phyloP scores from a whole-genome alignment of 495 filamentous ascomycete genomes.

The Penicillium atrosanguineum region DNA sequence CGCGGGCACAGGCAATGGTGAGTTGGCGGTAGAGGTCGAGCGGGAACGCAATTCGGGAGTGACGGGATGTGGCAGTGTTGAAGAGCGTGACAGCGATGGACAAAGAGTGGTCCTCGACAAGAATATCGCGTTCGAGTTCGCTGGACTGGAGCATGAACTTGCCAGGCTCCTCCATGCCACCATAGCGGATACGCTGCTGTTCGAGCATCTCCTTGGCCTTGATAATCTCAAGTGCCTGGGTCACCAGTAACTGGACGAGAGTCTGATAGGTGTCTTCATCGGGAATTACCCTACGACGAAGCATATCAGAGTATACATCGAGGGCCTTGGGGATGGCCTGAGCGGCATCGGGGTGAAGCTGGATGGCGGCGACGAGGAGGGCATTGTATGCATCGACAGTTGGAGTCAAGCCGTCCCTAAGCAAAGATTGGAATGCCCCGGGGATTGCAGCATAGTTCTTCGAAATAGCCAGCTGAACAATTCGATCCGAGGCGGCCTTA shows the following conservation, averaged over 20 bases:
- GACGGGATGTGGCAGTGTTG: conserved; percentile 60
- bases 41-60: conserved; percentile 54
- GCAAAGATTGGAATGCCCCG: conserved; percentile 81
- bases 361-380: conserved; percentile 75
- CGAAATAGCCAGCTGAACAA: conserved; percentile 65
- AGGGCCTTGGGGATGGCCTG: conserved; percentile 86
- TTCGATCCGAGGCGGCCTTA: conserved; percentile 67
- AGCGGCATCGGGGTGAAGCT: conserved; percentile 64
- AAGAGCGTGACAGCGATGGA: conserved; percentile 82
- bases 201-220: conserved; percentile 68
- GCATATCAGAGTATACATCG: conserved; percentile 95
- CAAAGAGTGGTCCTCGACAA: conserved; percentile 83
- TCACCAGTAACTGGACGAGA: conserved; percentile 75
- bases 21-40: conserved; percentile 77
- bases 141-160: conserved; percentile 89
- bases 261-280: conserved; percentile 83
- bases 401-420: conserved; percentile 72
- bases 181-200: conserved; percentile 72
- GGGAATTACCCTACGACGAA: conserved; percentile 76
- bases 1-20: conserved; percentile 79
- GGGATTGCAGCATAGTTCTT: conserved; percentile 81
- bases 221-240: conserved; percentile 70
- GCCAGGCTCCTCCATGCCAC: conserved; percentile 79
- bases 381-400: conserved; percentile 86
- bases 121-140: conserved; percentile 75